Percentiles rank a stretch among this genome's conserved stretches.
phyloP scores from a whole-genome alignment of 2,329 filamentous ascomycete genomes.

The Colletotrichum spaethianum region DNA sequence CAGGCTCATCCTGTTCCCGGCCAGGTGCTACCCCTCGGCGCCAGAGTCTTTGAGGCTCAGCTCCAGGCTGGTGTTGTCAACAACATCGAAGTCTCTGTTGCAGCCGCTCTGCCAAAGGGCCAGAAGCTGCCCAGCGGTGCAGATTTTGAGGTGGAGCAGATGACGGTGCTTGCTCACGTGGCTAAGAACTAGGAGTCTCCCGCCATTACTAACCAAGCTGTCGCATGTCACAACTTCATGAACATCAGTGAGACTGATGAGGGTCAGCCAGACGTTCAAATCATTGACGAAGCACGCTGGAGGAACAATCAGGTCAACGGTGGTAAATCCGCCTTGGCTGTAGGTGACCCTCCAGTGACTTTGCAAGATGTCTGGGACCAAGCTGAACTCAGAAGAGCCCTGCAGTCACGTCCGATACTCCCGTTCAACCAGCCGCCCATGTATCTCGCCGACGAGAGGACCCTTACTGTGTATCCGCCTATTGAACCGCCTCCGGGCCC shows the following conservation, averaged over 20 bases:
- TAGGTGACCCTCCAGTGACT: conserved; percentile 27
- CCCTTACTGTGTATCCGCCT: conserved; percentile 11
- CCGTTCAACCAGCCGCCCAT: neutral
- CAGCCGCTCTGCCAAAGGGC: conserved; percentile 77
- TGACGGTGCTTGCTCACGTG: conserved; percentile 83
- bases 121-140: conserved; percentile 70
- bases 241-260: neutral
- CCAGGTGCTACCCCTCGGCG: conserved; percentile 67
- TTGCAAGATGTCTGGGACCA: conserved; percentile 28
- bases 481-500: neutral
- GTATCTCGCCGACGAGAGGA: neutral
- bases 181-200: conserved; percentile 58
- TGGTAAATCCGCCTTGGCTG: conserved; percentile 11
- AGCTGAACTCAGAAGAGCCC: conserved; percentile 30
- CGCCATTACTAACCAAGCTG: conserved; percentile 5
- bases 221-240: neutral
- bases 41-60: conserved; percentile 82
- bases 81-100: conserved; percentile 82
- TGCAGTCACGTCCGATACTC: neutral
- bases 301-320: conserved; percentile 1
- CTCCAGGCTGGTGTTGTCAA: conserved; percentile 79
- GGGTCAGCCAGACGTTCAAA: neutral
- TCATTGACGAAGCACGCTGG: neutral
- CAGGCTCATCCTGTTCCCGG: conserved; percentile 65
- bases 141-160: conserved; percentile 82